These are phyloP conservation scores for Salix udensis DNA, from an alignment of 345 rosid genomes.

Conservation along the genomic window DNA sequence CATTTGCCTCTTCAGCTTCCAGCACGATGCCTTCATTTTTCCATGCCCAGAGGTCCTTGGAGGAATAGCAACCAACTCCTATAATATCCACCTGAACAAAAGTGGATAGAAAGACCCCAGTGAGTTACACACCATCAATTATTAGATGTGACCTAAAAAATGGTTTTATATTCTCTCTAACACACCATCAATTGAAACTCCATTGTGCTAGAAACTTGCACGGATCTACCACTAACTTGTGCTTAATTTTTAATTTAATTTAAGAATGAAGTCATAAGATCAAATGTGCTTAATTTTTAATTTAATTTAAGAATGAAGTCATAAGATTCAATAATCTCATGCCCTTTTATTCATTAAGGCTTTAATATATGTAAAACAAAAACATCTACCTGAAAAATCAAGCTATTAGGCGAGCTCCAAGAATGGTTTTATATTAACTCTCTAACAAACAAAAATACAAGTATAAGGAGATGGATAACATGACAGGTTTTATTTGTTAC, in stretches of 20 bases:
- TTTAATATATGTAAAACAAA: neutral
- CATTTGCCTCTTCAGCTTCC: conserved; percentile 61
- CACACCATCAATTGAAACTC: neutral
- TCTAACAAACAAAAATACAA: neutral
- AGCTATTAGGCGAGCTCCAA: neutral
- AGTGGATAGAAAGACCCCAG: neutral
- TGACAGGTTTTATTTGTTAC: neutral
- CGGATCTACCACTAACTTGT: neutral
- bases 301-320: neutral
- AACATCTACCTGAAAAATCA: neutral
- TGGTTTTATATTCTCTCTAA: neutral
- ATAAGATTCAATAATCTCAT: neutral
- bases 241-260: neutral
- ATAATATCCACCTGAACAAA: conserved; percentile 76
- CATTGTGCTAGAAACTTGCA: neutral
- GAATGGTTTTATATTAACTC: neutral
- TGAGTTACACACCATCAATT: too few species aligned
- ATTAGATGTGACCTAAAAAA: neutral
- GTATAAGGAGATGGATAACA: neutral
- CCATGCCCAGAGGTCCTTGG: conserved; percentile 90
- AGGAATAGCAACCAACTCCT: conserved; percentile 94
- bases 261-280: neutral
- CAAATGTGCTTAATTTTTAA: neutral
- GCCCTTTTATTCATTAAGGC: neutral
- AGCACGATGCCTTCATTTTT: conserved; percentile 84